phyloP scores from a whole-genome alignment of 1,284 basidiomycete genomes.

The Cerrena zonata region DNA sequence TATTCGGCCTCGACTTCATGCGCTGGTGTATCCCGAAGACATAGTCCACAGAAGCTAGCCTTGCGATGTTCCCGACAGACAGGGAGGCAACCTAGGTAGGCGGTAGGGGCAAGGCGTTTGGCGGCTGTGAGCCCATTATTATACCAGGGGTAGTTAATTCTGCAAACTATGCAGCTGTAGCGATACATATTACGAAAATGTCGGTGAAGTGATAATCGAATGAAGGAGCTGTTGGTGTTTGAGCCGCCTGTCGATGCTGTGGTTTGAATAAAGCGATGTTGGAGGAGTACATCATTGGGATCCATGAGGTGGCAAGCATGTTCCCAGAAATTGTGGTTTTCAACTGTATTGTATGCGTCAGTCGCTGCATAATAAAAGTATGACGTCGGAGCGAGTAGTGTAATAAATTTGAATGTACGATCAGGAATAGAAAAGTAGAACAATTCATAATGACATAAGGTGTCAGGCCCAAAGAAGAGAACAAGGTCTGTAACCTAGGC shows the following conservation, averaged over 20 bases:
- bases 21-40: conserved; percentile 53
- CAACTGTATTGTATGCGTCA: too few relatives aligned
- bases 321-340: conserved; percentile 57
- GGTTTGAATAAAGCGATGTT: conserved; percentile 26
- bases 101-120: conserved; percentile 39
- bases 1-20: conserved; percentile 37
- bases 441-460: too few relatives aligned
- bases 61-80: conserved; percentile 64
- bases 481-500: too few relatives aligned
- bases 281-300: conserved; percentile 38
- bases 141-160: conserved; percentile 54
- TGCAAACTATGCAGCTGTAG: conserved; percentile 59
- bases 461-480: too few relatives aligned
- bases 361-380: too few relatives aligned
- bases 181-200: conserved; percentile 39
- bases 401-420: too few relatives aligned
- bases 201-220: conserved; percentile 34
- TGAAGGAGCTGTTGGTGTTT: conserved; percentile 16
- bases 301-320: conserved; percentile 50
- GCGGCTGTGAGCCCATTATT: conserved; percentile 43
- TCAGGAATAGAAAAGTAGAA: too few relatives aligned
- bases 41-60: conserved; percentile 56
- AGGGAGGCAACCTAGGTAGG: conserved; percentile 40
- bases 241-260: conserved; percentile 23
- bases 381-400: too few relatives aligned